Evolutionary conservation across 2,329 filamentous ascomycete genomes (phyloP).

Genomic region (Aureobasidium zeae): DNA sequence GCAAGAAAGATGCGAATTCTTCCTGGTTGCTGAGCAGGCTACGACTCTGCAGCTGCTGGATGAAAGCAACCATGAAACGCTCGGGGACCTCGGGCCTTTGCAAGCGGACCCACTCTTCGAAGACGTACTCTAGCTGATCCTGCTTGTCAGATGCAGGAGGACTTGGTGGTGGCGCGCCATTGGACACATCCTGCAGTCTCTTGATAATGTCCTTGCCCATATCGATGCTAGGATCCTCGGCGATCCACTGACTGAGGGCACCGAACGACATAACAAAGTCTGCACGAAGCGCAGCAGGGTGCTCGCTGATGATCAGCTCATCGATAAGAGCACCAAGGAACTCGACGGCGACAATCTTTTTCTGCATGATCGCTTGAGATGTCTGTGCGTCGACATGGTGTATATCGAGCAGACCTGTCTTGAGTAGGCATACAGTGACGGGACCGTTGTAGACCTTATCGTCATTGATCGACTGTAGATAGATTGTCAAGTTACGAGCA

Average conservation of each 20-base stretch:
- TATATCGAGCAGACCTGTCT: constrained; percentile 51
- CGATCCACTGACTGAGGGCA: constrained; percentile 71
- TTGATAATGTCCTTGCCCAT: constrained; percentile 62
- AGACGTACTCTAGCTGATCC: constrained; percentile 88
- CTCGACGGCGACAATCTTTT: constrained; percentile 63
- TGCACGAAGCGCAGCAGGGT: constrained; percentile 67
- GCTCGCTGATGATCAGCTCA: constrained; percentile 66
- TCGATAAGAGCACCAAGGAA: constrained; percentile 75
- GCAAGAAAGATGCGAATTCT: constrained; percentile 69
- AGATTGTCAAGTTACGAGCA: constrained; percentile 44
- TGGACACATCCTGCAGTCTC: constrained; percentile 49
- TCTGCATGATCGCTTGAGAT: constrained; percentile 60
- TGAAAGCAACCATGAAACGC: constrained; percentile 63
- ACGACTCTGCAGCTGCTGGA: constrained; percentile 70
- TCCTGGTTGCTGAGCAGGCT: constrained; percentile 65
- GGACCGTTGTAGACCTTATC: constrained; percentile 54
- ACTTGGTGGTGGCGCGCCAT: constrained; percentile 39
- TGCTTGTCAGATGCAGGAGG: constrained; percentile 51
- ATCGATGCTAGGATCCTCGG: constrained; percentile 58
- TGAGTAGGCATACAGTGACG: constrained; percentile 52
- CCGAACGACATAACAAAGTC: constrained; percentile 80
- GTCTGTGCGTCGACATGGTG: constrained; percentile 53
- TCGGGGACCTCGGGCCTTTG: constrained; percentile 68
- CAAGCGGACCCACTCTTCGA: constrained; percentile 88
- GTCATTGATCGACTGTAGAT: constrained; percentile 44